Evolutionary conservation across 2,329 filamentous ascomycete species (phyloP).

Genomic region (Thelonectria discophora): DNA sequence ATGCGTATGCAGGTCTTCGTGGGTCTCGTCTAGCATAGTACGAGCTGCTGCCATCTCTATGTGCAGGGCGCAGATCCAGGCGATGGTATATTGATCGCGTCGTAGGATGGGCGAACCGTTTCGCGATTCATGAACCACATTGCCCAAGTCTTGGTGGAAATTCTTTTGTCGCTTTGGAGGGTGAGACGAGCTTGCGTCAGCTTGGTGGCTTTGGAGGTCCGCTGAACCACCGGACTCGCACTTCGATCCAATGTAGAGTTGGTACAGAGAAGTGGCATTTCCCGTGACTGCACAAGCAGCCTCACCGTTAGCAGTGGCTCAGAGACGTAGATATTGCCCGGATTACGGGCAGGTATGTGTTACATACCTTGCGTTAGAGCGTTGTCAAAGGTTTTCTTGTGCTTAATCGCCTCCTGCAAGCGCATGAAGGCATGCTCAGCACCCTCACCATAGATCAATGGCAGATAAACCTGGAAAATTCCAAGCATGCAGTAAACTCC

Average conservation of each 20-base stretch:
- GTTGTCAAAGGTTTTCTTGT: not conserved
- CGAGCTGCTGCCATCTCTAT: not conserved
- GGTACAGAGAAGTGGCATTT: not conserved
- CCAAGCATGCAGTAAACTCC: conserved; percentile 2
- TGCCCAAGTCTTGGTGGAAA: too few species aligned
- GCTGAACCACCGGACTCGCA: not conserved
- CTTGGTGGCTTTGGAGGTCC: not conserved
- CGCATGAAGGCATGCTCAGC: not conserved
- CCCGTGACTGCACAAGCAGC: not conserved
- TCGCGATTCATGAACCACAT: not conserved
- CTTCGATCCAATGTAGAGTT: not conserved
- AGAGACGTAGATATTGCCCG: not conserved
- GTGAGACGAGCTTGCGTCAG: not conserved
- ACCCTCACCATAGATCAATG: not conserved
- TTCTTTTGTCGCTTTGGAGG: too few species aligned
- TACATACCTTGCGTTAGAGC: not conserved
- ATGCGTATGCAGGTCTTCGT: too few species aligned
- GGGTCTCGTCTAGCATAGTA: too few species aligned
- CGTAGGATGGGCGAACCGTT: not conserved
- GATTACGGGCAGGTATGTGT: not conserved
- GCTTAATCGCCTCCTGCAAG: not conserved
- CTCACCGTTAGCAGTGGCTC: not conserved
- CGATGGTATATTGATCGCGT: too few species aligned
- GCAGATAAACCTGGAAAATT: not conserved
- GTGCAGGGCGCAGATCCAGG: too few species aligned